Evolutionary conservation across 768 basidiomycete genomes (phyloP), one percentile per base, ranked within the genome.

Genomic region (Rhizopogon roseolus): DNA sequence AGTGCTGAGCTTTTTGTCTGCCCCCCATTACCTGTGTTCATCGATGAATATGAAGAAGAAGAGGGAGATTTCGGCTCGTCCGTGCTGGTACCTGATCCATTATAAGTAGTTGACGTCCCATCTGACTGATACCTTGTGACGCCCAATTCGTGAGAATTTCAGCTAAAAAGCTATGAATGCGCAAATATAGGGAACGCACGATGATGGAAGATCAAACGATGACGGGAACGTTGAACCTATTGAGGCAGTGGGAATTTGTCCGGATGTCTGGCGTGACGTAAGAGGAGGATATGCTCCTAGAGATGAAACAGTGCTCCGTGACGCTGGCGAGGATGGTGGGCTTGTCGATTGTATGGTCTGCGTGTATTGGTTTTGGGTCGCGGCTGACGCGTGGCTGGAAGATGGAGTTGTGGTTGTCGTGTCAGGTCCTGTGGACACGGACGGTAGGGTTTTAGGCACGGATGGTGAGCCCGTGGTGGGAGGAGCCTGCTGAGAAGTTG

Each of bases 101-200:
- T 54, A 54, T 54, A 41, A 25, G 28, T 22, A 29, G 29, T 41
- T 41, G 16, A 41, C 13, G 40, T 51, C 19, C 19, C 49, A 36
- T 51, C 53, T 42, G 53, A 50, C 28, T 4, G 29, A 16, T 19
- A 17, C 19, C 53, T 54, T 40, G 41, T 34, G 53, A 27, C 11
- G 19, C 34, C 14, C 19, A 50, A 13, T 11, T 36, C 50, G 49
- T 51, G 32, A 36, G 39, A 49, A 52, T 19, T 32, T n/a, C 41
- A 39, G 10, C 5, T 22, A 13, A 38, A 38, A 6, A 29, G 22
- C 22, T 22, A 27, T 50, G 53, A 50, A 41, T 9, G 6, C 34
- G 14, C 22, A 37, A 52, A 16, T 16, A 50, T 19, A 50, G 16
- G 19, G 52, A 17, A 50, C 53, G 49, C 19, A 52, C 49, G 39